Evolutionary conservation across 306 rosid genomes (phyloP), one percentile per base, ranked within the genome.

Genomic region (Cicer cuneatum): DNA sequence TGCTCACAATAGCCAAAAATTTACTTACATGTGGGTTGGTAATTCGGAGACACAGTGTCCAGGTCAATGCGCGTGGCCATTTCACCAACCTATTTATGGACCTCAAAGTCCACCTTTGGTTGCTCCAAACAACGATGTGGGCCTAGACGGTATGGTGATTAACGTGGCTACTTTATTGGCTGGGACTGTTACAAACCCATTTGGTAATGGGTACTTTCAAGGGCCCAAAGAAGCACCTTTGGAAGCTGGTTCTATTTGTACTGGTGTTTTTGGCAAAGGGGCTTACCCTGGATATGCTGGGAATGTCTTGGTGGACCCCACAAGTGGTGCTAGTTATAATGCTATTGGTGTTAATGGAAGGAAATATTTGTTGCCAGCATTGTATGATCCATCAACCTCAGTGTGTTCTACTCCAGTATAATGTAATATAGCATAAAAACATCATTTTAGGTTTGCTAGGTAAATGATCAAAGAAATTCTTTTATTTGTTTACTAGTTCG

Each of bases 241-340:
- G 0, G 91, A 90, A 77, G 96, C 85, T 11, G 86, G 81, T 6
- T 86, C 91, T 0, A 85, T 93, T 38, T 90, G 96, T 58, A 68
- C 88, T 0, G 92, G 93, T 0, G 64, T 88, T 2, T 90, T 79
- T 4, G 93, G 86, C 0, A 88, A 86, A 19, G 88, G 91, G 3
- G 86, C 96, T n/a, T 90, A 85, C 64, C 93, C 93, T 0, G 96
- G 93, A 2, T 86, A 83, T 1, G 82, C 89, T 0, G 91, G 93
- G 10, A 52, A 83, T 7, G 78, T 90, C 2, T 71, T 83, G 76
- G 83, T 75, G 41, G 90, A 88, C 13, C 40, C 81, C 0, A 72
- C 74, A 1, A 88, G 69, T 2, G 90, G 90, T 0, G 87, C 84
- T 40, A 86, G 90, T 82, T 90, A 79, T 24, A 90, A 90, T 0